Conservation (phyloP, 768 basidiomycete species). For the Tylopilus sp. region DNA sequence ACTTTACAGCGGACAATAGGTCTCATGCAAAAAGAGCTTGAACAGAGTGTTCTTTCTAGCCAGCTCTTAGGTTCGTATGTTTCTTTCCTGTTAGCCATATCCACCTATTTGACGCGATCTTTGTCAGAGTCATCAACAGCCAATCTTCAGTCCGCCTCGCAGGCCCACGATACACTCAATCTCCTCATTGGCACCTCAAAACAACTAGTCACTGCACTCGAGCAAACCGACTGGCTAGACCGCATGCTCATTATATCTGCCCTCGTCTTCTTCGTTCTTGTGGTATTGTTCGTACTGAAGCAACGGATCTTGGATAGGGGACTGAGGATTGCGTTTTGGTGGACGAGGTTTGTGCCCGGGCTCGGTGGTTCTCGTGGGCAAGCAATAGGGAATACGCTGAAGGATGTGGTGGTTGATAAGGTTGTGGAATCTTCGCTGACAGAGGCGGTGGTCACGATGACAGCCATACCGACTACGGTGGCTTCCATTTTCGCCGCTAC, state of each 20-base stretch:
- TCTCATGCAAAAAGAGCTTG: conserved; percentile 90
- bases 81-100: background rate
- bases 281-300: conserved; percentile 84
- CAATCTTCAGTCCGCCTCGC: conserved; percentile 69
- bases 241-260: conserved; percentile 79
- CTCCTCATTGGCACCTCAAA: conserved; percentile 75
- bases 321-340: conserved; percentile 80
- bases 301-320: conserved; percentile 81
- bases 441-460: conserved; percentile 5
- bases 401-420: conserved; percentile 3
- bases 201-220: conserved; percentile 80
- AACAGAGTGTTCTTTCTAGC: conserved; percentile 78
- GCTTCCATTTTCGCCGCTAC: conserved; percentile 10
- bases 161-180: conserved; percentile 72
- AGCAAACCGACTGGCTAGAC: conserved; percentile 91
- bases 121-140: conserved; percentile 70
- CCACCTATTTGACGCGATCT: background rate
- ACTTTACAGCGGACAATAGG: conserved; percentile 79
- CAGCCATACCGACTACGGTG: conserved; percentile 7
- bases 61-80: conserved; percentile 73
- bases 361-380: conserved; percentile 2
- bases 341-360: conserved; percentile 70
- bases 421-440: background rate
- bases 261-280: conserved; percentile 79
- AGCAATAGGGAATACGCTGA: conserved; percentile 1